A percentile compares a stretch with the other conserved stretches of the same genome.
Conservation (phyloP, 163 green algal genomes). For the Scenedesmus sp. region DNA sequence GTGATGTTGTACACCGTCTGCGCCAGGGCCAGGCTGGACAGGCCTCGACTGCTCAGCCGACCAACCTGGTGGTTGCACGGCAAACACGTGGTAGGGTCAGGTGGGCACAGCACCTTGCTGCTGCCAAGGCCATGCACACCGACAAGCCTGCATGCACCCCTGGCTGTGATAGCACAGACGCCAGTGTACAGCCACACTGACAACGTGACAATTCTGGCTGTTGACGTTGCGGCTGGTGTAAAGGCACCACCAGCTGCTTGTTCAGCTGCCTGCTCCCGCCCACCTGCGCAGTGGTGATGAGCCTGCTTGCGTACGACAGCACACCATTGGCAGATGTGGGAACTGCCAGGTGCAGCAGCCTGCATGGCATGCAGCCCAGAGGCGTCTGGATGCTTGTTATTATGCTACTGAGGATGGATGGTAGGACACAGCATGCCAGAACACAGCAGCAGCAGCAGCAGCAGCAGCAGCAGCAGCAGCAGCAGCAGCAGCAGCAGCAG, state of each 20-base stretch:
- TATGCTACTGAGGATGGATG: no score
- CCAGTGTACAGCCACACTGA: no score
- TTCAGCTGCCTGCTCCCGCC: background rate
- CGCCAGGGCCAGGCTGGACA: conserved; percentile 28
- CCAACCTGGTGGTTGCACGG: background rate
- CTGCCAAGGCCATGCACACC: background rate
- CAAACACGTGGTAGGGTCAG: background rate
- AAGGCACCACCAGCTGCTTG: no score
- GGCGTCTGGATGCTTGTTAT: background rate
- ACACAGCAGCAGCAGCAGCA: background rate
- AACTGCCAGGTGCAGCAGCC: conserved; percentile 34
- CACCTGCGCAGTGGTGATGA: conserved; percentile 37
- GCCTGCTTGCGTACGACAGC: conserved; percentile 8
- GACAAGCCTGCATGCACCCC: no score
- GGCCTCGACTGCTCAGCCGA: background rate
- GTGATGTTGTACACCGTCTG: conserved; percentile 51
- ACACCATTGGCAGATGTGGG: conserved; percentile 15
- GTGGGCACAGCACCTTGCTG: no score
- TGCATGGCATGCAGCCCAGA: background rate
- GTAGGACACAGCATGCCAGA: background rate
- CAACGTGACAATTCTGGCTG: no score
- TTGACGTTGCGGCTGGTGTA: no score
- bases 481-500: background rate
- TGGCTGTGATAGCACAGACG: no score
- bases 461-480: background rate